Evolutionary conservation across 225 moss, liverwort and hornwort species (phyloP), one percentile per base, ranked within the genome.

Genomic region (Thuidium tamariscinum): DNA sequence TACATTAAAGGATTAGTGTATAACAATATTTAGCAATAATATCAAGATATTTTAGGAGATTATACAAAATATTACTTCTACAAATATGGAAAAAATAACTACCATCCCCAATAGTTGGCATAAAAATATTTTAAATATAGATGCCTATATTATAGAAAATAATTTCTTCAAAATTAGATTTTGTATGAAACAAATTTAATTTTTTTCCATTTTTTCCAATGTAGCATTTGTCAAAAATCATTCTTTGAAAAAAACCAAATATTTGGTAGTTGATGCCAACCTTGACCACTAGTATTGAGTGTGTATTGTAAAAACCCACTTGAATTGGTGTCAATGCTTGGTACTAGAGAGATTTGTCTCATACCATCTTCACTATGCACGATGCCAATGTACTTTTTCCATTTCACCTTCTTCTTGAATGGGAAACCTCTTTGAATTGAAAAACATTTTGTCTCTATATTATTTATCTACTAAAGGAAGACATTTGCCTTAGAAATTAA

Each of bases 241-340:
- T 70, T 42, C 5, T 70, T 0, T 42, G 0, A 1, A 7, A 13
- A 70, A 70, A 42, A 5, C 0, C 0, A 71, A 29, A 29, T 44
- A 71, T 44, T 71, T 0, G 0, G 1, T 0, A 29, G 0, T 6
- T 44, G 2, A 18, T 30, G 18, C 18, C 19, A 46, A 46, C 3
- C 10, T 22, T 72, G 6, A 49, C 4, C 4, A 29, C 1, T 0
- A 1, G 0, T n/a, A 0, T 20, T 20, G 34, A 6, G 2, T 18
- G 4, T 0, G 0, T 18, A 30, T 17, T 46, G 6, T 10, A 30
- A 18, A 72, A 29, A 15, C 10, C 2, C 11, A 44, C 46, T 30
- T 46, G 17, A 10, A 10, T 42, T 27, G 5, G 16, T 27, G 15
- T 71, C 30, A 10, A 46, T 29, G 10, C 2, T 46, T 25, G 0